phyloP scores from a whole-genome alignment of 768 basidiomycete species.

The Crassisporium funariophilum region DNA sequence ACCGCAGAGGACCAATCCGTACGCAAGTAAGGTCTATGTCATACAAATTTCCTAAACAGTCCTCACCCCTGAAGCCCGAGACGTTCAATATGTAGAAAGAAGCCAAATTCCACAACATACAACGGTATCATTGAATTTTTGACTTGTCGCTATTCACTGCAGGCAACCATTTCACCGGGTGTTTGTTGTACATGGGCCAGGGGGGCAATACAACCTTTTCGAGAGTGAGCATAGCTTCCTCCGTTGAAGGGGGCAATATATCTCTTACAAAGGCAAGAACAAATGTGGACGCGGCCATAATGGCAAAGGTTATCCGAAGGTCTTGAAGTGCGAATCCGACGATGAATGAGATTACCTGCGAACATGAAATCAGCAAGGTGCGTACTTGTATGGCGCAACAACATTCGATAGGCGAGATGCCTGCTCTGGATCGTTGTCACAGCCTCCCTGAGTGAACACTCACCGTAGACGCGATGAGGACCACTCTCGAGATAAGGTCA shows the following conservation, averaged over 20 bases:
- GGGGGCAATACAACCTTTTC: conserved; percentile 63
- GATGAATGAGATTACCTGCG: conserved; percentile 53
- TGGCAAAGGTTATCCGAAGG: conserved; percentile 51
- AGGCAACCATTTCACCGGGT: conserved; percentile 66
- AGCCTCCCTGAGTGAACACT: conserved; percentile 17
- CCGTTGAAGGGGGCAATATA: neutral
- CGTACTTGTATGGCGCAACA: too few relatives aligned
- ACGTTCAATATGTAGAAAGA: neutral
- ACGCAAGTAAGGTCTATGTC: too few relatives aligned
- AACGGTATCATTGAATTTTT: conserved; percentile 26
- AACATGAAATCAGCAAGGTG: conserved; percentile 31
- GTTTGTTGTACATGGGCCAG: conserved; percentile 66
- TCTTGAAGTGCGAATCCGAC: conserved; percentile 60
- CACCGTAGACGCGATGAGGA: conserved; percentile 50
- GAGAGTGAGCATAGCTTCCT: conserved; percentile 3
- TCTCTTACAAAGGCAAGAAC: conserved; percentile 46
- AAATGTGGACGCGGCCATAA: conserved; percentile 43
- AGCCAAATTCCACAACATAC: neutral
- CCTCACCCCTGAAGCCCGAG: too few relatives aligned
- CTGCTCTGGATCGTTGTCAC: too few relatives aligned
- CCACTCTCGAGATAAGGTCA: conserved; percentile 45
- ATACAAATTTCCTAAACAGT: too few relatives aligned
- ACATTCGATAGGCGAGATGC: too few relatives aligned
- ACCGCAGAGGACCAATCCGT: too few relatives aligned
- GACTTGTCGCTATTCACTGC: conserved; percentile 16